These are phyloP conservation scores for Rutidosis leptorrhynchoides DNA, from an alignment of 129 eudicot species.

Conservation along the genomic window DNA sequence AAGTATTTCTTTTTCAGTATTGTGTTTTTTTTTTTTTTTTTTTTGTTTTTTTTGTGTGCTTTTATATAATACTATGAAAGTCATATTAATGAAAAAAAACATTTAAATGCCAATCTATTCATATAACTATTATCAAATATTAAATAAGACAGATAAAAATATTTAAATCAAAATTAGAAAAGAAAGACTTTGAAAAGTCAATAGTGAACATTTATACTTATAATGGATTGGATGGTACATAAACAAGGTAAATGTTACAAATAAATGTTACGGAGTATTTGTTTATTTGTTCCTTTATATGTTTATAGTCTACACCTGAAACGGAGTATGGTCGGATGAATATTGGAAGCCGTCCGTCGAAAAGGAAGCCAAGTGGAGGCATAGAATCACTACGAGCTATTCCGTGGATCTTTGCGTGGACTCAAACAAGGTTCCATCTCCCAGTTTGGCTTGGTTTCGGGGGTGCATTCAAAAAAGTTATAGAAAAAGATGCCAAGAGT, in stretches of 20 bases:
- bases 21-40: too few relatives aligned
- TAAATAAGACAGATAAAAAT: too few relatives aligned
- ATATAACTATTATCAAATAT: too few relatives aligned
- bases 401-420: constrained; percentile 99
- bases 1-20: too few relatives aligned
- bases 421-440: constrained; percentile 93
- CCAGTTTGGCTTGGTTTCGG: constrained; percentile 99
- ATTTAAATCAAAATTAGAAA: too few relatives aligned
- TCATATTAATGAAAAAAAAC: too few relatives aligned
- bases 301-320: constrained; percentile 85
- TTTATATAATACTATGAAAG: too few relatives aligned
- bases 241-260: not conserved
- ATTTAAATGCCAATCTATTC: too few relatives aligned
- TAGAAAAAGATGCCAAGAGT: constrained; percentile 55
- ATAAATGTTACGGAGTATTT: not conserved
- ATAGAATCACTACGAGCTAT: constrained; percentile 94
- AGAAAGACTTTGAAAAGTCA: too few relatives aligned
- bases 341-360: constrained; percentile 96
- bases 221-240: too few relatives aligned
- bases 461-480: constrained; percentile 75
- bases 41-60: too few relatives aligned
- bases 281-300: not conserved
- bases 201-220: too few relatives aligned
- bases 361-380: constrained; percentile 91
- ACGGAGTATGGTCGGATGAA: constrained; percentile 90